phyloP scores from a whole-genome alignment of 2,329 filamentous ascomycete genomes.

The Aspergillus aculeatus region DNA sequence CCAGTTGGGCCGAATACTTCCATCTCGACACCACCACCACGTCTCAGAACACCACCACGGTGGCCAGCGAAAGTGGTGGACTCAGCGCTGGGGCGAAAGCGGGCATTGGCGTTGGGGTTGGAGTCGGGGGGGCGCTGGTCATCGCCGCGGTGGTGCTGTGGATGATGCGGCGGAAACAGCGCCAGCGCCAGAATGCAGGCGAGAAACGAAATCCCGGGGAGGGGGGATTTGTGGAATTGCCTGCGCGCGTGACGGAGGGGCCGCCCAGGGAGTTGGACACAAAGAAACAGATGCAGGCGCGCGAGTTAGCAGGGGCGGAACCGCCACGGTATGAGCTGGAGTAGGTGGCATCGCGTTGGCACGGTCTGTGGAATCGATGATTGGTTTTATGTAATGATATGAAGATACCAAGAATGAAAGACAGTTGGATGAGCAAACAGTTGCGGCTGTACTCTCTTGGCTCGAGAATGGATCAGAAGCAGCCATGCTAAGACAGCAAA shows the following conservation, averaged over 20 bases:
- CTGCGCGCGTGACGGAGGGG: not conserved
- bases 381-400: too few relatives aligned
- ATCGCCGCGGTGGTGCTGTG: not conserved
- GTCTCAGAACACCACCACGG: not conserved
- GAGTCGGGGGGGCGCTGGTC: not conserved
- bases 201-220: not conserved
- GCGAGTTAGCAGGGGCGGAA: not conserved
- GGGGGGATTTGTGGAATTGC: not conserved
- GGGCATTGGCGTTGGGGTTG: not conserved
- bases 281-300: not conserved
- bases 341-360: not conserved
- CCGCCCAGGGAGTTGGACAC: not conserved
- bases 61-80: not conserved
- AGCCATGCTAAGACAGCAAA: too few relatives aligned
- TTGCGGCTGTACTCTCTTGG: too few relatives aligned
- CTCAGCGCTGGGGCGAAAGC: not conserved
- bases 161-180: not conserved
- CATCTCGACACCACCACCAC: not conserved
- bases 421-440: too few relatives aligned
- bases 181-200: not conserved
- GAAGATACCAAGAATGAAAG: too few relatives aligned
- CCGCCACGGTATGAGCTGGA: not conserved
- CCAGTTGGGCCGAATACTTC: not conserved
- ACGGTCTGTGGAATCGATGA: too few relatives aligned
- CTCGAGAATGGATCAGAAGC: too few relatives aligned